Conservation (phyloP, 1,284 basidiomycete genomes). For the Naganishia albida region DNA sequence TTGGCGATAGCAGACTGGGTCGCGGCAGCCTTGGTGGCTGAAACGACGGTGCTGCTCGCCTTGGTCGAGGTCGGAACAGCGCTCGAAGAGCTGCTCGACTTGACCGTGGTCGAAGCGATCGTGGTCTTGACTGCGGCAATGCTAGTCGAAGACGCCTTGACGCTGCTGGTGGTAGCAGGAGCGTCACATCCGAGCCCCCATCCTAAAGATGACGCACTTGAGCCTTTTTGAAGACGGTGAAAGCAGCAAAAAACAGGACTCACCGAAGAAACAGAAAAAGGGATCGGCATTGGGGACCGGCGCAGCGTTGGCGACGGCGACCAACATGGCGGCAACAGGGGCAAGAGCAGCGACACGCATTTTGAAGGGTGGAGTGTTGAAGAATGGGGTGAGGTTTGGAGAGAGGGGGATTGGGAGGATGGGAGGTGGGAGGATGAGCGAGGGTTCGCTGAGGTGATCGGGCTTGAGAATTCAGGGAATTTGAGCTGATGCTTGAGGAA, state of each 20-base stretch:
- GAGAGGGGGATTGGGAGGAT: constrained; percentile 19
- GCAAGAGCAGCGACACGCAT: constrained; percentile 37
- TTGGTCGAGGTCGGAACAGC: constrained; percentile 16
- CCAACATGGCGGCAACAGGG: constrained; percentile 29
- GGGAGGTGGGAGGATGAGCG: constrained; percentile 26
- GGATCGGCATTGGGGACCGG: constrained; percentile 17
- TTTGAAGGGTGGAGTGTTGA: constrained; percentile 33
- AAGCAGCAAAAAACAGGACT: background rate
- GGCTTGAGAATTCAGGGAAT: constrained; percentile 22
- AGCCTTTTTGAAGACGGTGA: background rate
- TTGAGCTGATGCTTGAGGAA: constrained; percentile 24
- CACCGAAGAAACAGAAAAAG: constrained; percentile 16
- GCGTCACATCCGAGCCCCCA: constrained; percentile 33
- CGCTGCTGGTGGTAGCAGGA: constrained; percentile 9
- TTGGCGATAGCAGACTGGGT: constrained; percentile 7
- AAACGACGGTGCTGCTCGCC: constrained; percentile 19
- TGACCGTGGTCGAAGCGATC: constrained; percentile 7
- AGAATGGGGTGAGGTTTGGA: constrained; percentile 22
- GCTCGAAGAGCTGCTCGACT: constrained; percentile 23
- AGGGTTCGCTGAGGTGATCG: constrained; percentile 15
- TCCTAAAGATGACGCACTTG: background rate
- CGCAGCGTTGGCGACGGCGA: constrained; percentile 21
- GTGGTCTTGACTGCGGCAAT: constrained; percentile 16
- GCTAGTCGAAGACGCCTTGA: background rate
- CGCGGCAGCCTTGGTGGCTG: background rate